These are phyloP conservation scores for Euphorbia schlechtendalii DNA, from an alignment of 441 rosid species.

Conservation along the genomic window DNA sequence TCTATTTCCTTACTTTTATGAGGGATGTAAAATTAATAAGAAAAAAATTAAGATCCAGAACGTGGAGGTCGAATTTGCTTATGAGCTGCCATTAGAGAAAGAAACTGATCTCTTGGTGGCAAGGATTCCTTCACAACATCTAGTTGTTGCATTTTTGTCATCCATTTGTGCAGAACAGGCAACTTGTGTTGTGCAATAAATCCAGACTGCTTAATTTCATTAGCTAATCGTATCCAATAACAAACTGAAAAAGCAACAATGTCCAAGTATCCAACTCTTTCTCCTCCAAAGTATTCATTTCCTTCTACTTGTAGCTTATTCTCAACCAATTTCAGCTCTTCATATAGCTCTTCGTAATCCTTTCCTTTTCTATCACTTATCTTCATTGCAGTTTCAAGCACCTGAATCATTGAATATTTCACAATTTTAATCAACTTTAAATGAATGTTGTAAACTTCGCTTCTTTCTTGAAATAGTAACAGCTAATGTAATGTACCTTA, in stretches of 20 bases:
- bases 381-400: background rate
- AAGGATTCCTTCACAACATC: too few species aligned
- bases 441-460: background rate
- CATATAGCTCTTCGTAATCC: constrained; percentile 21
- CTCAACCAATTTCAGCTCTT: background rate
- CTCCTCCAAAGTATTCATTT: background rate
- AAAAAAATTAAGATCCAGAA: too few species aligned
- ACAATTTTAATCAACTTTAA: too few species aligned
- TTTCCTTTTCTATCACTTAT: background rate
- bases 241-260: background rate
- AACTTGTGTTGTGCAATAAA: background rate
- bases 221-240: background rate
- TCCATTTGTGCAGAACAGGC: background rate
- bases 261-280: background rate
- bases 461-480: background rate
- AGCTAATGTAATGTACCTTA: background rate
- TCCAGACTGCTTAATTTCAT: background rate
- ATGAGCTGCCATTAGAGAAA: too few species aligned
- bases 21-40: too few species aligned
- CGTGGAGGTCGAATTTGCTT: too few species aligned
- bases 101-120: too few species aligned
- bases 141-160: background rate
- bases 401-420: background rate
- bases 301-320: background rate
- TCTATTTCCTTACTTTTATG: too few species aligned